A percentile compares a stretch with the other conserved stretches of the same genome.
phyloP scores from a whole-genome alignment of 495 filamentous ascomycete species.

The Podospora conica region DNA sequence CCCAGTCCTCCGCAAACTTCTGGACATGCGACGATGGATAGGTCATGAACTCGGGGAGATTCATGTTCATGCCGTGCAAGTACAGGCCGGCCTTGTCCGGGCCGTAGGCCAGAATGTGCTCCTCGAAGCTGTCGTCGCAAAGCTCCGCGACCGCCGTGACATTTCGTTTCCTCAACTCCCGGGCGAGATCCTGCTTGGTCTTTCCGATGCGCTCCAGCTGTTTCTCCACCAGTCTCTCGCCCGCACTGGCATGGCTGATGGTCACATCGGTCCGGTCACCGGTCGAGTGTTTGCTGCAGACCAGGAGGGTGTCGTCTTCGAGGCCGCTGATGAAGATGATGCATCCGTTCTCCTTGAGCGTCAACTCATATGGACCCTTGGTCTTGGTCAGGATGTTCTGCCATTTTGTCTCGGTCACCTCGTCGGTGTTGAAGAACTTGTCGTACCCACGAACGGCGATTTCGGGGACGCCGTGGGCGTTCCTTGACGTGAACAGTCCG shows the following conservation, averaged over 20 bases:
- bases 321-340: conserved; percentile 96
- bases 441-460: conserved; percentile 89
- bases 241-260: conserved; percentile 75
- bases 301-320: conserved; percentile 77
- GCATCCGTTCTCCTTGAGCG: conserved; percentile 96
- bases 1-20: conserved; percentile 86
- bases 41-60: conserved; percentile 81
- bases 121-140: conserved; percentile 93
- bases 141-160: conserved; percentile 92
- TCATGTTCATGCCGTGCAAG: conserved; percentile 92
- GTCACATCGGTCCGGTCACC: conserved; percentile 61
- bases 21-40: conserved; percentile 73
- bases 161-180: conserved; percentile 70
- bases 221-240: conserved; percentile 77
- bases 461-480: conserved; percentile 56
- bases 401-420: conserved; percentile 76
- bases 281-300: conserved; percentile 98
- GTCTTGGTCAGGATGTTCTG: conserved; percentile 69
- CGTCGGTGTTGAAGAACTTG: conserved; percentile 94
- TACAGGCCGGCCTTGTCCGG: conserved; percentile 85
- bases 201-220: conserved; percentile 71
- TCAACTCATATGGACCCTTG: conserved; percentile 86
- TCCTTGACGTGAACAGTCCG: conserved; percentile 78
- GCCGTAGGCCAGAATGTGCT: conserved; percentile 89
- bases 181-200: conserved; percentile 68